Conservation (phyloP, 805 yeast species). For the Dipodascus geniculatus region DNA sequence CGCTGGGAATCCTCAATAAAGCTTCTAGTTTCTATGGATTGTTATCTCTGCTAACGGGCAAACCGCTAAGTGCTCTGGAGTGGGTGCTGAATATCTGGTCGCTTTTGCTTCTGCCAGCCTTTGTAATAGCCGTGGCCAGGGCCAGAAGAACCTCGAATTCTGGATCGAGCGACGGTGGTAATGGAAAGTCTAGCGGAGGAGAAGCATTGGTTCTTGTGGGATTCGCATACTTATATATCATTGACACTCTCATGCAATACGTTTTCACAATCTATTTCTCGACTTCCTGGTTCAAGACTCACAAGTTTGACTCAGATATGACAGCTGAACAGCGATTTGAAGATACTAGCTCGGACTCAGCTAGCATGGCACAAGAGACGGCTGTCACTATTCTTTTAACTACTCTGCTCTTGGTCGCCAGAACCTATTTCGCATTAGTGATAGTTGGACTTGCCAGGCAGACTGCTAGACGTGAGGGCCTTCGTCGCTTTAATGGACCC, state of each 20-base stretch:
- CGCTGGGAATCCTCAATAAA: slow-evolving; percentile 71
- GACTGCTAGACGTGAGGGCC: slow-evolving; percentile 33
- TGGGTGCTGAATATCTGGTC: slow-evolving; percentile 69
- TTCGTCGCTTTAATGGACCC: slow-evolving; percentile 25
- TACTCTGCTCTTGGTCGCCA: slow-evolving; percentile 31
- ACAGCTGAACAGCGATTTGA: slow-evolving; percentile 7
- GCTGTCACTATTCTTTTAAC: slow-evolving; percentile 40
- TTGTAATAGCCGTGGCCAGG: slow-evolving; percentile 39
- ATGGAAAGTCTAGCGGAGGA: slow-evolving; percentile 36
- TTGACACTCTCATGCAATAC: slow-evolving; percentile 58
- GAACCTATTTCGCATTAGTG: slow-evolving; percentile 45
- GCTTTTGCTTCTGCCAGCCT: slow-evolving; percentile 49
- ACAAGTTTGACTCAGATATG: slow-evolving; percentile 15
- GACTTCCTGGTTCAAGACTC: slow-evolving; percentile 52
- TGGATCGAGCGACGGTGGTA: neutral
- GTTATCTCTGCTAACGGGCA: slow-evolving; percentile 74
- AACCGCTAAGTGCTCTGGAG: slow-evolving; percentile 70
- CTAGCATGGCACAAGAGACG: slow-evolving; percentile 23
- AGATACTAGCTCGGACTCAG: slow-evolving; percentile 6
- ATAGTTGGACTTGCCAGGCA: slow-evolving; percentile 44
- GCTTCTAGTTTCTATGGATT: slow-evolving; percentile 84
- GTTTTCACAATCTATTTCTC: slow-evolving; percentile 67
- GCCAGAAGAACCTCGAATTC: neutral
- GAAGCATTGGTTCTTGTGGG: slow-evolving; percentile 50
- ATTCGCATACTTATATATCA: slow-evolving; percentile 46